These are phyloP conservation scores for Acanthamoeba quina DNA, from an alignment of 208 protist species.

Conservation along the genomic window DNA sequence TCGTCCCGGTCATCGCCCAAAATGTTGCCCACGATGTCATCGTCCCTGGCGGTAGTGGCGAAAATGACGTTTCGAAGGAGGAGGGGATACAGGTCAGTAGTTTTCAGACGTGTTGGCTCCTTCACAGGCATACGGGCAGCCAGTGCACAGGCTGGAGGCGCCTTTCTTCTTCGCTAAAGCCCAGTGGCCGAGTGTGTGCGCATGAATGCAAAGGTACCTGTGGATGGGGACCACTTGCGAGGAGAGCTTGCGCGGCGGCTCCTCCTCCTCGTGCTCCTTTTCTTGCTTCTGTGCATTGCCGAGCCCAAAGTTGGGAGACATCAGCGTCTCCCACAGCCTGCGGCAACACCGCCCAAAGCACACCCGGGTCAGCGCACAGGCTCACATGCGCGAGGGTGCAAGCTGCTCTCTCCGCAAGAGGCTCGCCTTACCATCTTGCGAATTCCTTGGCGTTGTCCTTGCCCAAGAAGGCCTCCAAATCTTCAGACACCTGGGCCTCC, in stretches of 20 bases:
- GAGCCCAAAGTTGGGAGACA: conserved; percentile 17
- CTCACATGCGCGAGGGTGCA: no score
- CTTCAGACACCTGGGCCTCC: conserved; percentile 11
- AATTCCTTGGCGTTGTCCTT: conserved; percentile 38
- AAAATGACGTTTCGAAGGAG: background rate
- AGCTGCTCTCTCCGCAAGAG: background rate
- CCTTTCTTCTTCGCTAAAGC: no score
- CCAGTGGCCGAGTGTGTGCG: no score
- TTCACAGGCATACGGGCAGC: no score
- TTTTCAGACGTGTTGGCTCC: no score
- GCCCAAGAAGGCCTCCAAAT: conserved; percentile 52
- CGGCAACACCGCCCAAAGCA: background rate
- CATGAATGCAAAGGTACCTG: background rate
- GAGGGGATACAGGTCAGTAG: background rate
- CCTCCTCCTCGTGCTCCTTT: background rate
- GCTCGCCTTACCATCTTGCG: background rate
- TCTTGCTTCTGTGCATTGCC: background rate
- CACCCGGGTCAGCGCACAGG: background rate
- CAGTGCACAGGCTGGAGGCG: no score
- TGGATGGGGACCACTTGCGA: conserved; percentile 10
- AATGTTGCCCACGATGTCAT: conserved; percentile 43
- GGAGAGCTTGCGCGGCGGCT: background rate
- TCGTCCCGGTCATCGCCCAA: background rate
- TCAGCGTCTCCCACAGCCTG: conserved; percentile 53
- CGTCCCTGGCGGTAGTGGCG: background rate